Evolutionary conservation across 164 flowering plant species (phyloP).

Genomic region (Dillenia suffruticosa): DNA sequence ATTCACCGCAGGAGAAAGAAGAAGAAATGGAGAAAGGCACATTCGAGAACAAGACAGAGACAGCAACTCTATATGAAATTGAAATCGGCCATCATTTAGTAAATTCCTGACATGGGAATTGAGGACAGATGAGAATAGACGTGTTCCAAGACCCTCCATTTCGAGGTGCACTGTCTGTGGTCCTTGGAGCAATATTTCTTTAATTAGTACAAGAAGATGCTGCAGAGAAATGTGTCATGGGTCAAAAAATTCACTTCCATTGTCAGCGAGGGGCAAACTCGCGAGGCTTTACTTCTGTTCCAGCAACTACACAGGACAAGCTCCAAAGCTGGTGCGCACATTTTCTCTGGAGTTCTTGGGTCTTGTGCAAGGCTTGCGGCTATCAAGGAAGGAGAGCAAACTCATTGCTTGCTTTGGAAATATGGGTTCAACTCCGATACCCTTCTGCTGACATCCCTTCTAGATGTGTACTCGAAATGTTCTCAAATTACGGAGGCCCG

Average conservation of each 20-base stretch:
- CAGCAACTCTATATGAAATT: no score
- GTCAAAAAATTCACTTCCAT: slow-evolving; percentile 10
- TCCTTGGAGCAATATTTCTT: no score
- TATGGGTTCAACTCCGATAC: slow-evolving; percentile 23
- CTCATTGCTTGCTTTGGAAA: slow-evolving; percentile 27
- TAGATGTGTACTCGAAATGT: slow-evolving; percentile 36
- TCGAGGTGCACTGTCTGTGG: no score
- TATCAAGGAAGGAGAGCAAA: slow-evolving; percentile 27
- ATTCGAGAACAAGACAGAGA: no score
- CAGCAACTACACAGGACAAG: slow-evolving; percentile 18
- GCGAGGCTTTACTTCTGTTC: slow-evolving; percentile 18
- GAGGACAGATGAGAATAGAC: no score
- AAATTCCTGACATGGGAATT: no score
- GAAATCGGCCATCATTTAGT: no score
- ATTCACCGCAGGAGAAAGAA: no score
- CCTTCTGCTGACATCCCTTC: slow-evolving; percentile 33
- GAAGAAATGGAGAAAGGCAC: no score
- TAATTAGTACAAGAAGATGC: slow-evolving; percentile 10
- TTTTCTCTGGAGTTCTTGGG: slow-evolving; percentile 22
- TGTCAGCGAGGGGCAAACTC: slow-evolving; percentile 17
- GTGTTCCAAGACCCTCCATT: no score
- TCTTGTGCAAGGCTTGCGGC: slow-evolving; percentile 28
- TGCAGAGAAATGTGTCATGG: slow-evolving; percentile 13
- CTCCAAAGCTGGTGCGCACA: slow-evolving; percentile 4
- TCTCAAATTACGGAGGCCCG: slow-evolving; percentile 19